phyloP scores from a whole-genome alignment of 148 eudicot species.

The Tetragonia tetragonoides region DNA sequence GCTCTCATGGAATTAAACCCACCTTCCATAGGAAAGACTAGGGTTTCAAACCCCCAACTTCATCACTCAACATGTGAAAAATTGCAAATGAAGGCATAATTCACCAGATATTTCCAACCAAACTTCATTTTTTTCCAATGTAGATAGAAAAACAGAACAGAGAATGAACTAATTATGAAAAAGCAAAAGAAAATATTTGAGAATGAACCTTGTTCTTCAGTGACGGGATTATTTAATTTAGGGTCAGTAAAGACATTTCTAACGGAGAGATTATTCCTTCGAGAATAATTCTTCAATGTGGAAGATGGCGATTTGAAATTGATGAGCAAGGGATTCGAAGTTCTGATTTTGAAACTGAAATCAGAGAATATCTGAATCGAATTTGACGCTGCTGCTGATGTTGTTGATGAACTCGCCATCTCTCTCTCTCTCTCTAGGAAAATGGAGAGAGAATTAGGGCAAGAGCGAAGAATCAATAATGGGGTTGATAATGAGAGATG shows the following conservation, averaged over 20 bases:
- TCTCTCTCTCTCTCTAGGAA: neutral
- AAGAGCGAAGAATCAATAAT: too few species aligned
- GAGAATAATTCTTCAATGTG: conserved; percentile 18
- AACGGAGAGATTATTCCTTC: conserved; percentile 28
- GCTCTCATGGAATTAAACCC: too few species aligned
- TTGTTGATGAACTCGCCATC: conserved; percentile 39
- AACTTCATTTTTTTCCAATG: too few species aligned
- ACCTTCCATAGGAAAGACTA: too few species aligned
- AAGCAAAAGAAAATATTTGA: neutral
- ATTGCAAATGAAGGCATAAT: too few species aligned
- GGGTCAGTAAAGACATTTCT: conserved; percentile 39
- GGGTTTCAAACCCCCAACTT: too few species aligned
- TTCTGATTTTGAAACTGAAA: conserved; percentile 30
- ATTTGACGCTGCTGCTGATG: conserved; percentile 30
- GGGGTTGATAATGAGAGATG: neutral
- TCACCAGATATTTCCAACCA: too few species aligned
- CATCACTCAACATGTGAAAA: too few species aligned
- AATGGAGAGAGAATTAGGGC: neutral
- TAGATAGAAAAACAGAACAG: neutral
- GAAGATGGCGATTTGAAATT: conserved; percentile 7
- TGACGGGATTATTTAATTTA: conserved; percentile 28
- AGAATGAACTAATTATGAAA: neutral
- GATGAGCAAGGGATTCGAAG: conserved; percentile 31
- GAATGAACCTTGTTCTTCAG: conserved; percentile 24
- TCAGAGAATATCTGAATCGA: conserved; percentile 32